phyloP scores from a whole-genome alignment of 768 basidiomycete species.

The Mycena pura region DNA sequence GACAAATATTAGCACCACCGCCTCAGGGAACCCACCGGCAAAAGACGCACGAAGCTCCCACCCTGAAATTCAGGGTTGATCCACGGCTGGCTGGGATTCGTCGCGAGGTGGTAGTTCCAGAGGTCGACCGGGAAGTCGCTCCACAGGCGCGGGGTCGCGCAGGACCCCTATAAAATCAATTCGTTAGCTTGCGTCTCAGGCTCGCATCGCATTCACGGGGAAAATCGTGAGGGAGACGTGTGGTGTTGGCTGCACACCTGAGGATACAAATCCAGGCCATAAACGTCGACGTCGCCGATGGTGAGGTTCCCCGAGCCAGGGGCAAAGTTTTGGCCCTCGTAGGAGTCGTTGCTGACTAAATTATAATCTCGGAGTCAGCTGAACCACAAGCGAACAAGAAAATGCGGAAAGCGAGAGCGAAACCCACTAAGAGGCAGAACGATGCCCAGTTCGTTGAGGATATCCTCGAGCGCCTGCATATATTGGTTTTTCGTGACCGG shows the following conservation, averaged over 20 bases:
- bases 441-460: constrained; percentile 15
- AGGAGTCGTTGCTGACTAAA: constrained; percentile 19
- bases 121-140: constrained; percentile 14
- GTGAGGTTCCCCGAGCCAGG: constrained; percentile 6
- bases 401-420: background rate
- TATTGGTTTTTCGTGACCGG: constrained; percentile 19
- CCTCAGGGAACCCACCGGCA: background rate
- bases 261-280: constrained; percentile 17
- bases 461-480: constrained; percentile 21
- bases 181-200: background rate
- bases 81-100: constrained; percentile 15
- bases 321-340: constrained; percentile 16
- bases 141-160: constrained; percentile 20
- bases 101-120: constrained; percentile 22
- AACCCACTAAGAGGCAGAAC: constrained; percentile 17
- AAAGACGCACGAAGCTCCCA: constrained; percentile 16
- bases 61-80: constrained; percentile 16
- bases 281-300: constrained; percentile 16
- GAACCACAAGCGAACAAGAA: background rate
- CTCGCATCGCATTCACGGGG: background rate
- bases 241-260: background rate
- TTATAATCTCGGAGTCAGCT: background rate
- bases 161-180: constrained; percentile 10
- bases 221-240: background rate
- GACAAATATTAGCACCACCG: background rate